Evolutionary conservation across 805 yeast species (phyloP).

Genomic region (Saccharomycopsis sp.): DNA sequence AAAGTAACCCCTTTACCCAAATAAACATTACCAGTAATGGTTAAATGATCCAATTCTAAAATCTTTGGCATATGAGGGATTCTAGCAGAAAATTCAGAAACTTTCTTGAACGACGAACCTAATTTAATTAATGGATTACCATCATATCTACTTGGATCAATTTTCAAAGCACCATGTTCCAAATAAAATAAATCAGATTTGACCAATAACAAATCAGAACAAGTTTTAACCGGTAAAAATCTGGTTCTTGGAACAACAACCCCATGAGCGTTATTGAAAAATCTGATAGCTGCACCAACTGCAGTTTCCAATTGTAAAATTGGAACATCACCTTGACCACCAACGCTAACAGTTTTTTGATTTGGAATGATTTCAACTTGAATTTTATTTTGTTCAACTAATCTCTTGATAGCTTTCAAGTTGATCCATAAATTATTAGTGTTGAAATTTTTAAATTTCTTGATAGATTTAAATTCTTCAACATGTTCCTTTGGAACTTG

Average conservation of each 20-base stretch:
- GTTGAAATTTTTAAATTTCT: conserved; percentile 96
- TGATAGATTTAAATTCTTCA: conserved; percentile 95
- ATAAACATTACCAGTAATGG: conserved; percentile 93
- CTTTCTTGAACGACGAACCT: conserved; percentile 96
- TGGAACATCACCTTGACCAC: conserved; percentile 70
- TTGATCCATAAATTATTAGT: conserved; percentile 98
- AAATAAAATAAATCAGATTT: conserved; percentile 89
- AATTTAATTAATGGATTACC: conserved; percentile 91
- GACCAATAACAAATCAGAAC: conserved; percentile 88
- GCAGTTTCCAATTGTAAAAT: conserved; percentile 97
- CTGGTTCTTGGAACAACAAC: conserved; percentile 97
- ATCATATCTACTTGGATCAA: conserved; percentile 82
- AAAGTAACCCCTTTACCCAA: conserved; percentile 85
- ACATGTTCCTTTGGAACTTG: conserved; percentile 98
- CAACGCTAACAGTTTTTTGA: conserved; percentile 61
- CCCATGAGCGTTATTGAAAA: conserved; percentile 92
- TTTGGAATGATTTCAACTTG: conserved; percentile 95
- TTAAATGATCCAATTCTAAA: conserved; percentile 92
- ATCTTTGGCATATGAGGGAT: conserved; percentile 94
- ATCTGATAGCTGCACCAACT: conserved; percentile 97
- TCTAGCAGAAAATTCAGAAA: conserved; percentile 80
- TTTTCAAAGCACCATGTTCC: conserved; percentile 82
- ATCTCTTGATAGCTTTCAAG: conserved; percentile 86
- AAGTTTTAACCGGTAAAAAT: conserved; percentile 96
- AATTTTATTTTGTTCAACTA: conserved; percentile 76